Evolutionary conservation across 2,329 filamentous ascomycete genomes (phyloP), one percentile per base, ranked within the genome.

Genomic region (Sporothrix sp.): DNA sequence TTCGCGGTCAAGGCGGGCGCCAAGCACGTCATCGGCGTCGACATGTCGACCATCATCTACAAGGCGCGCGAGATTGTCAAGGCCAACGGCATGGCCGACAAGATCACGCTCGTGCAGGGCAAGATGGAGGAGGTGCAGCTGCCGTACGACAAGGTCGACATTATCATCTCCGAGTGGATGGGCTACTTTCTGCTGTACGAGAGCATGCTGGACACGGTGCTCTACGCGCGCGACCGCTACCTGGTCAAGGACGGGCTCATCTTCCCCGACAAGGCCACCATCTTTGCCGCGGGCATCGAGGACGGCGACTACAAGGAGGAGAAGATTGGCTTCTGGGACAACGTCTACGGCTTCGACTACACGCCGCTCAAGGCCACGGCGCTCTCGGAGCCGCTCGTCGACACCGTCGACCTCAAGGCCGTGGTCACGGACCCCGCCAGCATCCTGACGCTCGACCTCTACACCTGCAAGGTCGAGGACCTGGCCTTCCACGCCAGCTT

Each of bases 101-200:
- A 95, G 79, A 96, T 98, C 68, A 97, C 93, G 48, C 81, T 98
- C 54, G 80, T 98, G 57, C 93, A 97, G 74, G 93, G 93, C 67
- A 98, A 98, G 80, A 98, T 98, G 93, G 93, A 98, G 74, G 93
- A 98, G 73, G 89, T 98, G 40, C 76, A 85, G 63, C 76, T 98
- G 56, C 93, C 93, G 18, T 95, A 85, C 70, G 85, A 88, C 63
- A 87, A 97, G 71, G 93, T 98, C 58, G 93, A 98, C 65, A 98
- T 98, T 66, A 98, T 98, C 72, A 95, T 98, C 67, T 97, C 91
- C 2, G 93, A 98, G 75, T 98, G 93, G 93, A 98, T 98, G 93
- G 93, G 93, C 30, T 98, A 98, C 74, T 97, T 97, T 75, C 74
- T 98, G 48, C 82, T 98, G 55, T 98, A 98, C 71, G 93, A 98